Evolutionary conservation across 257 asterid species (phyloP), one percentile per base, ranked within the genome.

Genomic region (Fraxinus pennsylvanica): DNA sequence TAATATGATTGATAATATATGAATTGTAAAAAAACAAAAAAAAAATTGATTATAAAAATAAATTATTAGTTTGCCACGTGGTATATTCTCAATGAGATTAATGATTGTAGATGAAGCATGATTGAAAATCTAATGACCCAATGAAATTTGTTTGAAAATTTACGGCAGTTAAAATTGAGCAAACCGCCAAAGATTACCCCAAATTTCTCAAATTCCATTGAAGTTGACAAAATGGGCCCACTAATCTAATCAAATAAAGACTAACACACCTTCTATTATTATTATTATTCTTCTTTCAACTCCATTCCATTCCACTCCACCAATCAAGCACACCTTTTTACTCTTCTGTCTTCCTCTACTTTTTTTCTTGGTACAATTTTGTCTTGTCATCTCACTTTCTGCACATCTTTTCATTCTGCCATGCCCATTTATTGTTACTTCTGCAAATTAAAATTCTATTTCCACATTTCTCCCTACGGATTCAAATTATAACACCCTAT

Each of bases 321-420:
- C 67, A 74, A 77, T 80, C 80, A 74, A 77, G 79, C 84, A 77
- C 68, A 43, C 74, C 17, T 69, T 74, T 78, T 67, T 66, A 15
- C 54, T 79, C 70, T 30, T 80, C 38, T 57, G 74, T 63, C 78
- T 54, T 45, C 74, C 71, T 71, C 36, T 21, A 54, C 68, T 54
- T 32, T 30, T 25, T 25, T 36, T 9, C 17, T 68, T 61, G 57
- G 45, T 77, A 81, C 63, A 33, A 39, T 72, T 35, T 38, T 81
- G 66, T 72, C 78, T 63, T 27, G 45, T 1, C 63, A 72, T 75
- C 33, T 59, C 78, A 66, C 76, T 66, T 73, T 81, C 65, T 78
- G 39, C 72, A 15, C 35, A 43, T 72, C 74, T 73, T 67, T 50
- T 39, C 30, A 36, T 17, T 12, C 57, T 52, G 17, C 27, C 17